Percentiles rank a stretch among this genome's conserved stretches.
Conservation (phyloP, 495 filamentous ascomycete species). For the Trichocladium antarcticum region DNA sequence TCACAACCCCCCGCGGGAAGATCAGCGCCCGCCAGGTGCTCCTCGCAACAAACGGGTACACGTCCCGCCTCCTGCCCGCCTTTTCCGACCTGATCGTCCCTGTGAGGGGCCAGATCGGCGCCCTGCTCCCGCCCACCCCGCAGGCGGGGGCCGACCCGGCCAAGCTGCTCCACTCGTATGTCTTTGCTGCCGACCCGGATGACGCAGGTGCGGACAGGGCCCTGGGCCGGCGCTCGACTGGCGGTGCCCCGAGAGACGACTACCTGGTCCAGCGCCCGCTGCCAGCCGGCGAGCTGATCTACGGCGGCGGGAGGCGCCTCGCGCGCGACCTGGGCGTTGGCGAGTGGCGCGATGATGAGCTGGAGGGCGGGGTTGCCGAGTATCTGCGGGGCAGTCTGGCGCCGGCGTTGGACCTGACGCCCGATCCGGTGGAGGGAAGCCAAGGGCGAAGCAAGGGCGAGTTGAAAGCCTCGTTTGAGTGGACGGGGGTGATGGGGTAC, state of each 20-base stretch:
- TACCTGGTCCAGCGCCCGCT: constrained; percentile 63
- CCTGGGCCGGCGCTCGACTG: too few species aligned
- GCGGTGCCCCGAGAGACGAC: constrained; percentile 39
- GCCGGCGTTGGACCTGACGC: constrained; percentile 17
- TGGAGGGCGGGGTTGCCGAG: constrained; percentile 47
- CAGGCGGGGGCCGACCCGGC: constrained; percentile 7
- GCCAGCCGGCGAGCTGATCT: constrained; percentile 48
- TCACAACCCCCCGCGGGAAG: constrained; percentile 53
- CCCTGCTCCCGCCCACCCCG: constrained; percentile 44
- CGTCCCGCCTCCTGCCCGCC: constrained; percentile 55
- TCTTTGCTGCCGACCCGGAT: constrained; percentile 42
- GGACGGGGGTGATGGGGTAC: constrained; percentile 80
- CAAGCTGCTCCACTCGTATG: constrained; percentile 43
- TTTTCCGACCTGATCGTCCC: constrained; percentile 66
- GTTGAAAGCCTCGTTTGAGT: constrained; percentile 49
- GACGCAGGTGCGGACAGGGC: constrained; percentile 5
- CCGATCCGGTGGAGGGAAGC: not conserved
- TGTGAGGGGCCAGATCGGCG: constrained; percentile 61
- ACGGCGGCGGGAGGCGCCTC: constrained; percentile 29
- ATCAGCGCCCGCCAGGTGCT: constrained; percentile 51
- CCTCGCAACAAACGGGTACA: constrained; percentile 71
- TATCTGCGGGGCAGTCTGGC: constrained; percentile 34
- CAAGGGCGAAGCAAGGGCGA: constrained; percentile 5
- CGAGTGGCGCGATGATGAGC: constrained; percentile 42
- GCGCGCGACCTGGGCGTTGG: constrained; percentile 41